Evolutionary conservation across 352 stramenopile species (phyloP), one percentile per base, ranked within the genome.

Genomic region (Phytophthora sansomeana): DNA sequence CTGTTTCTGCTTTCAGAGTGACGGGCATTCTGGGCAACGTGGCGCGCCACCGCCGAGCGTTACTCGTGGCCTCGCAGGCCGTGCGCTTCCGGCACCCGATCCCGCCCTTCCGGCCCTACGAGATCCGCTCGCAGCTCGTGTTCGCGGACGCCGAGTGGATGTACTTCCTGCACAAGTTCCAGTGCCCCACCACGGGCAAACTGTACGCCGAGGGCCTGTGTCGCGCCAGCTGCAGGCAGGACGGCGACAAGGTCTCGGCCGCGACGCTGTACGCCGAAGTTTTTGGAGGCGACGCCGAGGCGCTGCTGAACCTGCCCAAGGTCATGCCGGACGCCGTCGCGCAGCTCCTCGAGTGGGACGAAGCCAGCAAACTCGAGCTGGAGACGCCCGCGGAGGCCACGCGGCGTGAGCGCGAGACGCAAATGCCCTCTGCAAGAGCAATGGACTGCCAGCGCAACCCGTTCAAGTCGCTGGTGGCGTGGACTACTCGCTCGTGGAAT

Each of bases 51-150:
- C 67, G 69, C 5, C 72, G 78, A 69, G 68, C 80, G 60, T 86
- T 92, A 59, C 73, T 88, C 33, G 68, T 90, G 4, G 76, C 57
- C 32, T 89, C 81, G 51, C 83, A 93, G 49, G 61, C 73, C 13
- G 79, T 89, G 39, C 81, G 77, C 26, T 89, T 81, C 63, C 77
- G 80, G 17, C 58, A 86, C 64, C 72, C 80, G 35, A 88, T 91
- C 61, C 70, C 72, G n/a, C 77, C 78, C 9, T 86, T 88, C 63
- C 58, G 57, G 7, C 67, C 78, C 4, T 90, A 90, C 60, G 80
- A 90, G 49, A 78, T 90, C 39, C 78, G 59, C 60, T 80, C 81
- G 54, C 63, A 80, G 26, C 49, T 87, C 24, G 77, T 74, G 16
- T 78, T 85, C 46, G 71, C 61, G 28, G 81, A 90, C 67, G 44